phyloP scores from a whole-genome alignment of 2,329 filamentous ascomycete genomes.

The Alternaria infectoria region DNA sequence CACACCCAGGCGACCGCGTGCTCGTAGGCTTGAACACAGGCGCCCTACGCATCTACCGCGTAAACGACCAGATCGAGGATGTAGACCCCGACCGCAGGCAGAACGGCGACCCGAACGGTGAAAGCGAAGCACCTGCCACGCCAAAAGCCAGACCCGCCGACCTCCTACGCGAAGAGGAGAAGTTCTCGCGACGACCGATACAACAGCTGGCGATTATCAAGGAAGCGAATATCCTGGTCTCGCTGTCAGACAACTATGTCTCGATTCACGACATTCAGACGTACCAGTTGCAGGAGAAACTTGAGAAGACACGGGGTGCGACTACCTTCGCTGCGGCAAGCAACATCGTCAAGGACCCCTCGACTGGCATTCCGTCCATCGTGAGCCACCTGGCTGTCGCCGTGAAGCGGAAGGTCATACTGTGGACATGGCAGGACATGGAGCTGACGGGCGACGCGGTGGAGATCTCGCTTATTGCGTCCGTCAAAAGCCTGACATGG shows the following conservation, averaged over 20 bases:
- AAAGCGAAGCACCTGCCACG: slow-evolving; percentile 53
- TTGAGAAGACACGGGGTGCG: slow-evolving; percentile 85
- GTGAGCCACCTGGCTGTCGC: slow-evolving; percentile 91
- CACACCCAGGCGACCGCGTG: slow-evolving; percentile 75
- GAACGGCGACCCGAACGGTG: slow-evolving; percentile 38
- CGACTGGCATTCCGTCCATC: slow-evolving; percentile 88
- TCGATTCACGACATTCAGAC: slow-evolving; percentile 88
- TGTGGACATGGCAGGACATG: slow-evolving; percentile 97
- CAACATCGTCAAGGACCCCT: slow-evolving; percentile 89
- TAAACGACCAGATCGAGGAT: slow-evolving; percentile 70
- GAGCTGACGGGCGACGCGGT: slow-evolving; percentile 76
- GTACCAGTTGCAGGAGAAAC: slow-evolving; percentile 79
- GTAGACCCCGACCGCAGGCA: slow-evolving; percentile 43
- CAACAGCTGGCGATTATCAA: slow-evolving; percentile 96
- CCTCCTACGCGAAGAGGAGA: slow-evolving; percentile 88
- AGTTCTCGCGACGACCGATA: slow-evolving; percentile 87
- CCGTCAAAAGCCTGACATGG: slow-evolving; percentile 90
- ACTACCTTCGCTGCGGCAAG: slow-evolving; percentile 91
- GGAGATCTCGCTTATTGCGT: slow-evolving; percentile 81
- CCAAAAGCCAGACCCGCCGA: slow-evolving; percentile 66
- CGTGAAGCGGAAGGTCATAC: slow-evolving; percentile 84
- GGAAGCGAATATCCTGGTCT: slow-evolving; percentile 89
- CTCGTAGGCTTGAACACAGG: slow-evolving; percentile 92
- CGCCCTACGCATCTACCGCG: slow-evolving; percentile 84
- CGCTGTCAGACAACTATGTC: slow-evolving; percentile 86